Evolutionary conservation across 1,284 basidiomycete genomes (phyloP), one percentile per base, ranked within the genome.

Genomic region (Pyrrhoderma noxium): DNA sequence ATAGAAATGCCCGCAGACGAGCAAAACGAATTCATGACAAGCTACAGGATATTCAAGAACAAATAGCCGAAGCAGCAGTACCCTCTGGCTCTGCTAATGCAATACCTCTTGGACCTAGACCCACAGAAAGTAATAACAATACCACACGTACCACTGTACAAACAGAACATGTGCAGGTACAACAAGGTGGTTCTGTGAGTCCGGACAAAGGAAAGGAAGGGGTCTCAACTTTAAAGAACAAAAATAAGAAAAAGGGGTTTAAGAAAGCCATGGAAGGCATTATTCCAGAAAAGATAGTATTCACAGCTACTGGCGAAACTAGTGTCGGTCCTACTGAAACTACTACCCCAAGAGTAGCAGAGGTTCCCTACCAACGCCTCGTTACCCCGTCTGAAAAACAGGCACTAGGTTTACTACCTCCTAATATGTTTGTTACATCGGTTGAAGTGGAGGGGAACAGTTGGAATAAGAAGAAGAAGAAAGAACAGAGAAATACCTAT

Each of bases 231-330:
- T 65, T 86, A 13, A 71, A 77, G 45, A 87, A 85, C 61, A 87
- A 86, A 63, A 86, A 86, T 65, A 87, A 88, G 64, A 77, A 76
- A 46, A 81, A 76, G 54, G 80, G 78, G 9, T 86, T 82, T 65
- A 80, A 75, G 59, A 67, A 74, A 38, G 66, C 75, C 2, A 71
- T 84, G 63, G 56, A 63, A 0, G 68, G 61, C 9, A 68, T 73
- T 0, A 66, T 77, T 3, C 72, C 78, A 0, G 61, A 69, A 22
- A 84, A 78, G 61, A 83, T 87, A 51, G 66, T 80, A n/a, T 88
- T 87, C 58, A 23, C 45, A 9, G 40, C 44, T 8, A 22, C 42
- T 5, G 25, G 21, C 13, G 42, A 31, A 8, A 40, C 23, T 59
- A 57, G 49, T 25, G 53, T 21, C 27, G 11, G 11, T 11, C 27